Conservation (phyloP, 805 yeast genomes). For the Nakazawaea ishiwadae region DNA sequence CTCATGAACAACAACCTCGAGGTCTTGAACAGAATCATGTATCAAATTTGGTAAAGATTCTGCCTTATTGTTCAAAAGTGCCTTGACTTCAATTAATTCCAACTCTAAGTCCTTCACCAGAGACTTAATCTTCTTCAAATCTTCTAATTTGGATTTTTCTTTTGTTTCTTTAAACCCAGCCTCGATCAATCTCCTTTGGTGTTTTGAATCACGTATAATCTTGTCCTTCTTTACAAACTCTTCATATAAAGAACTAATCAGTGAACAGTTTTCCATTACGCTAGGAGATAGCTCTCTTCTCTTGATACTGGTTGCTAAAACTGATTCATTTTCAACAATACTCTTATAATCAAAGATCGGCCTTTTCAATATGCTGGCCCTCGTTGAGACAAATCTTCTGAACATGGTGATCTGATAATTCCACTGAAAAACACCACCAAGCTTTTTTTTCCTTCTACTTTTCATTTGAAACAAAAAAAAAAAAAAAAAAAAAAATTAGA, state of each 20-base stretch:
- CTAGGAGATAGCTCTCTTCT: constrained; percentile 25
- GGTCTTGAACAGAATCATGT: constrained; percentile 38
- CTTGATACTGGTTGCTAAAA: constrained; percentile 23
- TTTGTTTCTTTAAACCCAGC: constrained; percentile 17
- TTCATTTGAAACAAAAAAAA: not conserved
- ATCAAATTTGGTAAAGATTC: constrained; percentile 62
- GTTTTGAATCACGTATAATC: constrained; percentile 18
- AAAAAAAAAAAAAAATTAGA: not conserved
- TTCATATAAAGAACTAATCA: constrained; percentile 19
- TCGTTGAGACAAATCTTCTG: not conserved
- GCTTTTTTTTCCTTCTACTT: not conserved
- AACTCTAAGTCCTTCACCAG: constrained; percentile 26
- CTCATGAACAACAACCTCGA: constrained; percentile 43
- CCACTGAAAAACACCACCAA: too few relatives aligned
- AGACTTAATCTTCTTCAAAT: constrained; percentile 25
- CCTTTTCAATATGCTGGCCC: constrained; percentile 23
- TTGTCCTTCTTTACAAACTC: constrained; percentile 12
- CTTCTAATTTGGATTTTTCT: constrained; percentile 14
- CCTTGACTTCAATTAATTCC: constrained; percentile 26
- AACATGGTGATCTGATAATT: not conserved
- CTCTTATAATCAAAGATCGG: constrained; percentile 31
- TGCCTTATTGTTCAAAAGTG: constrained; percentile 32
- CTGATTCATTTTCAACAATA: constrained; percentile 23
- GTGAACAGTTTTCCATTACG: constrained; percentile 8
- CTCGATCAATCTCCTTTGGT: constrained; percentile 19